A percentile compares a stretch with the other conserved stretches of the same genome.
Conservation (phyloP, 1,284 basidiomycete genomes). For the Moesziomyces sp. region DNA sequence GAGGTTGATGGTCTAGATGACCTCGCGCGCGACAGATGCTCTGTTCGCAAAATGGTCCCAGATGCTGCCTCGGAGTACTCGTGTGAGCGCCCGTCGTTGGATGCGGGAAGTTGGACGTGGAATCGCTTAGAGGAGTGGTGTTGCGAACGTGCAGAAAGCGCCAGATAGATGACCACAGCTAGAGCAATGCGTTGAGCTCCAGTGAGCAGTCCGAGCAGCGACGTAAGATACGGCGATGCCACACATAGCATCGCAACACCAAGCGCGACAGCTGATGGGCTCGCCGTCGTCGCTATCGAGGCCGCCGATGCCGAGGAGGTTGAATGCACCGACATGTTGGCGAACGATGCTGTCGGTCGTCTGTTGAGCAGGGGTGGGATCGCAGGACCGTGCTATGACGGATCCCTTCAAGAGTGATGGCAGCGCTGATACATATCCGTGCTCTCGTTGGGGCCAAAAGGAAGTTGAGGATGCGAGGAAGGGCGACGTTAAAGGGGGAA, state of each 20-base stretch:
- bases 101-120: not conserved
- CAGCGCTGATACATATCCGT: not conserved
- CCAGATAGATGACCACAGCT: slow-evolving; percentile 6
- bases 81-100: not conserved
- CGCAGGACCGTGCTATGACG: not conserved
- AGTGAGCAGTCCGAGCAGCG: slow-evolving; percentile 9
- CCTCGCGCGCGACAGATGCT: not conserved
- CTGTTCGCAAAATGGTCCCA: too few species aligned
- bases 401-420: not conserved
- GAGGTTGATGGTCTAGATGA: not conserved
- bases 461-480: not conserved
- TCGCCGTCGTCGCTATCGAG: not conserved
- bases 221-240: slow-evolving; percentile 4
- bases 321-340: not conserved
- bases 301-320: not conserved
- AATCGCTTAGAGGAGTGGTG: slow-evolving; percentile 21
- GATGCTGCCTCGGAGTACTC: too few species aligned
- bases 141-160: slow-evolving; percentile 20
- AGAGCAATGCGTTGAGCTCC: slow-evolving; percentile 2
- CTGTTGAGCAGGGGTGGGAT: too few species aligned
- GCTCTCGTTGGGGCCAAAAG: not conserved
- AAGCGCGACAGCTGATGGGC: slow-evolving; percentile 1
- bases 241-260: slow-evolving; percentile 8
- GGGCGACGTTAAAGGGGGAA: too few species aligned
- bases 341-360: too few species aligned